Percentiles rank a stretch among this genome's conserved stretches.
Evolutionary conservation across 345 rosid species (phyloP).

Genomic region (Gynandropsis gynandra): DNA sequence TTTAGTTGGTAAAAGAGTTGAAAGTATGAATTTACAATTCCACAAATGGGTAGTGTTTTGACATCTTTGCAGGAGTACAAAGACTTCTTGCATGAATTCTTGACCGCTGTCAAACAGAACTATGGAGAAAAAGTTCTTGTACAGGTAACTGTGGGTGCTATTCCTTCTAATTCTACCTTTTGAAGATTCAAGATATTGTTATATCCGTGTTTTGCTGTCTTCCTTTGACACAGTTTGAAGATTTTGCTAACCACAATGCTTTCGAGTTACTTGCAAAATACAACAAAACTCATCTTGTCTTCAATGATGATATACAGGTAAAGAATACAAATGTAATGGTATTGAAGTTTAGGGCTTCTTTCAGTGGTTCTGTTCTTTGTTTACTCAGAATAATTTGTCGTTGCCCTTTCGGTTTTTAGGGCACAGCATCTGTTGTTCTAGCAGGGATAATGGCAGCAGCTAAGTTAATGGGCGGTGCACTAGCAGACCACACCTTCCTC

Average conservation of each 20-base stretch:
- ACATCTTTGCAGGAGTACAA: slow-evolving; percentile 53
- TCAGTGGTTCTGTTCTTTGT: background rate
- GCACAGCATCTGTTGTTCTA: slow-evolving; percentile 91
- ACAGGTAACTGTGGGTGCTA: slow-evolving; percentile 41
- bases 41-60: background rate
- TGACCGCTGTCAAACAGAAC: slow-evolving; percentile 84
- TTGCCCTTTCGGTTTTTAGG: slow-evolving; percentile 38
- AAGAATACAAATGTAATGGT: background rate
- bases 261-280: slow-evolving; percentile 73
- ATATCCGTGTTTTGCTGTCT: slow-evolving; percentile 4
- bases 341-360: background rate
- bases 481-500: slow-evolving; percentile 73
- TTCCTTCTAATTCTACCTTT: background rate
- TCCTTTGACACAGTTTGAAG: slow-evolving; percentile 64
- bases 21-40: background rate
- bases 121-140: slow-evolving; percentile 85
- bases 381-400: background rate
- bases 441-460: slow-evolving; percentile 79
- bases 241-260: slow-evolving; percentile 96
- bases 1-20: background rate
- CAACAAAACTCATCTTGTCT: slow-evolving; percentile 73
- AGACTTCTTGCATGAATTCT: slow-evolving; percentile 71
- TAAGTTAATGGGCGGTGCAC: slow-evolving; percentile 55
- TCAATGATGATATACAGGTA: slow-evolving; percentile 97
- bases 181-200: background rate